Percentiles rank a stretch among this genome's conserved stretches.
Conservation (phyloP, 1,284 basidiomycete species). For the Golubevia sp. region DNA sequence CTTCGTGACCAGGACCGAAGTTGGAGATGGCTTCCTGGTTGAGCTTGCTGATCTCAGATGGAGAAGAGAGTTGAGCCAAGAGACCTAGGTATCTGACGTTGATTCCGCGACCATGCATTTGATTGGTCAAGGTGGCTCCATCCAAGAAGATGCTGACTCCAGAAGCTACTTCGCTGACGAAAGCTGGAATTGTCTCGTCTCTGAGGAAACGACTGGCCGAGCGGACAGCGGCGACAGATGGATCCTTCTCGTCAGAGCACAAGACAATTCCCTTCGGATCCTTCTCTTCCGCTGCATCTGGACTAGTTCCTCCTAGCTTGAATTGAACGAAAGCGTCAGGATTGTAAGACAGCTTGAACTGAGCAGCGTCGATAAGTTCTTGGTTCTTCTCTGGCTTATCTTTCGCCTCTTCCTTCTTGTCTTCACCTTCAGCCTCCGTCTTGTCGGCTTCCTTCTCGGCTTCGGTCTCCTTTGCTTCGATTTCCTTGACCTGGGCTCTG, state of each 20-base stretch:
- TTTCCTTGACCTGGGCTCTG: constrained; percentile 62
- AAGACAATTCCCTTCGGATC: constrained; percentile 34
- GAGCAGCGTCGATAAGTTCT: constrained; percentile 54
- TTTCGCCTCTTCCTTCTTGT: constrained; percentile 14
- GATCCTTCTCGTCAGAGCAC: constrained; percentile 64
- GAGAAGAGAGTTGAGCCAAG: constrained; percentile 59
- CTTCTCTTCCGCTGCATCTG: not conserved
- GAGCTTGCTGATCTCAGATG: constrained; percentile 62
- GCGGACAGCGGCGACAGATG: constrained; percentile 66
- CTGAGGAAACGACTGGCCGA: constrained; percentile 66
- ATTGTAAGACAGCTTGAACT: constrained; percentile 67
- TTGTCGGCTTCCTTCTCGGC: constrained; percentile 28
- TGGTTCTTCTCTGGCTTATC: constrained; percentile 20
- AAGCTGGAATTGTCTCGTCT: constrained; percentile 63
- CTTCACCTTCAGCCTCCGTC: constrained; percentile 2
- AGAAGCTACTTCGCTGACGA: constrained; percentile 65
- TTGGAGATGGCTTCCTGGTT: constrained; percentile 42
- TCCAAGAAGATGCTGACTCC: constrained; percentile 65
- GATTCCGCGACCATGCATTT: constrained; percentile 67
- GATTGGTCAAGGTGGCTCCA: constrained; percentile 65
- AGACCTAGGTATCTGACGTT: constrained; percentile 69
- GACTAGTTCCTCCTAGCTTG: not conserved
- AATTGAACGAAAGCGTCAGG: constrained; percentile 67
- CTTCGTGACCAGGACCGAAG: constrained; percentile 48
- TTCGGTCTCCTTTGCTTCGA: constrained; percentile 15